Conservation (phyloP, 768 basidiomycete species). For the Phaeotremella skinneri region DNA sequence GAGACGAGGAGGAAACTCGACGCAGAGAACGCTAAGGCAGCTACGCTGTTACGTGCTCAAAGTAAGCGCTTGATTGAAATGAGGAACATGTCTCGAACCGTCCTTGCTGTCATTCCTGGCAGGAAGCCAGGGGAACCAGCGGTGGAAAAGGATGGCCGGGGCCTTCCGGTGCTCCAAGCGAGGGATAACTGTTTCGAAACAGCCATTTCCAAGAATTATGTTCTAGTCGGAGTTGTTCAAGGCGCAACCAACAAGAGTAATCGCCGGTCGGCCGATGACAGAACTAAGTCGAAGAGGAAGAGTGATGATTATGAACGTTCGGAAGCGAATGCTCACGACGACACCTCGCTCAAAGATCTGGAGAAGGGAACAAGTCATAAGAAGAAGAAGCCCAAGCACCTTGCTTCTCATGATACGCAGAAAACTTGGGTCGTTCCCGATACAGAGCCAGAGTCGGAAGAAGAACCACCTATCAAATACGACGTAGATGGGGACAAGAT, state of each 20-base stretch:
- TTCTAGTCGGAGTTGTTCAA: too few species aligned
- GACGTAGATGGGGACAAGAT: background rate
- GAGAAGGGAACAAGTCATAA: background rate
- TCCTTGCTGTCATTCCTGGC: conserved; percentile 10
- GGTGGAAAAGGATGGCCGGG: conserved; percentile 8
- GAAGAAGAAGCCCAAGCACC: background rate
- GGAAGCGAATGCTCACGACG: too few species aligned
- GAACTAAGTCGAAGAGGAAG: too few species aligned
- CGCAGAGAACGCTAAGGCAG: background rate
- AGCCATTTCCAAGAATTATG: too few species aligned
- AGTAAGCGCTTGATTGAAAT: background rate
- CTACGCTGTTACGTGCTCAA: background rate
- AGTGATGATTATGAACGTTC: too few species aligned
- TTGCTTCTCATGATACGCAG: too few species aligned
- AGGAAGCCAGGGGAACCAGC: conserved; percentile 4
- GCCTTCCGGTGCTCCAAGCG: background rate
- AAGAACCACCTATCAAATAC: background rate
- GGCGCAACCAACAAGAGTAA: too few species aligned
- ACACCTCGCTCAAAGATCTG: conserved; percentile 1
- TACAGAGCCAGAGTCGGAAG: conserved; percentile 6
- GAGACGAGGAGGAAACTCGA: too few species aligned
- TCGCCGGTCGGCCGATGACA: too few species aligned
- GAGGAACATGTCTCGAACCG: background rate
- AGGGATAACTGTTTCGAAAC: background rate
- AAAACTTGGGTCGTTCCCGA: conserved; percentile 9